Conservation (phyloP, 2,329 filamentous ascomycete species). For the Catunica adiposa region DNA sequence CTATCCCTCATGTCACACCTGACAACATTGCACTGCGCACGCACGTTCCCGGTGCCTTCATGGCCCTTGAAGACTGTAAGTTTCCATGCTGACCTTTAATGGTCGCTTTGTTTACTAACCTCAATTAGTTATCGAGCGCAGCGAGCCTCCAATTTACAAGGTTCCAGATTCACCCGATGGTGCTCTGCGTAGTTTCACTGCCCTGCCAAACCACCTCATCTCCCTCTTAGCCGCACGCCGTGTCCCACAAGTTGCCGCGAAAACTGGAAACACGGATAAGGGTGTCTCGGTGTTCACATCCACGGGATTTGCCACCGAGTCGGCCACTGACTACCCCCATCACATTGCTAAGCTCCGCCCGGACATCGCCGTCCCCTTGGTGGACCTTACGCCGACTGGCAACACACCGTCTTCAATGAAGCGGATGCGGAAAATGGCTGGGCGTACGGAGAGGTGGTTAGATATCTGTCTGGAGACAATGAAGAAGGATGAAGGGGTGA, state of each 20-base stretch:
- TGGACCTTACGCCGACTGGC: constrained; percentile 44
- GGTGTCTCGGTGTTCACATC: constrained; percentile 69
- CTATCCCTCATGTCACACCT: constrained; percentile 73
- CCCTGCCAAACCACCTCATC: constrained; percentile 46
- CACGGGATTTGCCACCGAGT: constrained; percentile 62
- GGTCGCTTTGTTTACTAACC: background rate
- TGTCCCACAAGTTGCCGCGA: constrained; percentile 56
- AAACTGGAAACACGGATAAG: constrained; percentile 52
- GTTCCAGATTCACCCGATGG: constrained; percentile 27
- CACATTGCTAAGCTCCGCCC: constrained; percentile 51
- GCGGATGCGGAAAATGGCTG: constrained; percentile 65
- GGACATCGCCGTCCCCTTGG: constrained; percentile 64
- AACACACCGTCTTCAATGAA: constrained; percentile 42
- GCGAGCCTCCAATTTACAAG: constrained; percentile 33
- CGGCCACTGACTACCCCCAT: constrained; percentile 50
- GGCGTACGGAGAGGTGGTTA: constrained; percentile 72
- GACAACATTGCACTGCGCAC: constrained; percentile 58
- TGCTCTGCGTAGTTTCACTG: constrained; percentile 61
- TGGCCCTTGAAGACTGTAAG: constrained; percentile 87
- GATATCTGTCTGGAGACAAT: constrained; percentile 40
- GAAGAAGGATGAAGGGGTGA: constrained; percentile 19
- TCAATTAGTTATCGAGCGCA: constrained; percentile 36
- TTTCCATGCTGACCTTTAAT: background rate
- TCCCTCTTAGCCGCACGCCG: constrained; percentile 65
- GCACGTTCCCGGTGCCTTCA: constrained; percentile 52